These are phyloP conservation scores for Candida fluviatilis DNA, from an alignment of 805 yeast genomes.

Conservation along the genomic window DNA sequence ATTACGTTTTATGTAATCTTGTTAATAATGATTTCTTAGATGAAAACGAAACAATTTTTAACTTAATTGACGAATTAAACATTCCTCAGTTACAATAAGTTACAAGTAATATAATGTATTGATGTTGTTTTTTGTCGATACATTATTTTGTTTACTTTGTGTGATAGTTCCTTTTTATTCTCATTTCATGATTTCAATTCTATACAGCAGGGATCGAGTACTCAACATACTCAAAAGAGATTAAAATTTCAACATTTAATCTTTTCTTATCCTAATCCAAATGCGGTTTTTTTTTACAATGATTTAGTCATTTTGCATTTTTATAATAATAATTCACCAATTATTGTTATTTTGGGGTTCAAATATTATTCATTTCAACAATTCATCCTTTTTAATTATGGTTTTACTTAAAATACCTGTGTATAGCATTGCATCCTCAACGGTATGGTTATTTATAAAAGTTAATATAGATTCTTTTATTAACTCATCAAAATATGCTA, in stretches of 20 bases:
- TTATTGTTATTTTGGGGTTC: slow-evolving; percentile 6
- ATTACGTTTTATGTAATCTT: slow-evolving; percentile 75
- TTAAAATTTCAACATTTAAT: slow-evolving; percentile 22
- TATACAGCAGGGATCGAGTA: slow-evolving; percentile 24
- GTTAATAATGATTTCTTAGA: slow-evolving; percentile 79
- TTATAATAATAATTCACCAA: slow-evolving; percentile 1
- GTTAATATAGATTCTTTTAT: slow-evolving; percentile 6
- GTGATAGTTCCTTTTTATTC: slow-evolving; percentile 2
- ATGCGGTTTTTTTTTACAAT: slow-evolving; percentile 6
- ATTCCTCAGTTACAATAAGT: slow-evolving; percentile 11
- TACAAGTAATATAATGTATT: neutral
- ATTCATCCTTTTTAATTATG: slow-evolving; percentile 12
- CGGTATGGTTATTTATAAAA: slow-evolving; percentile 34
- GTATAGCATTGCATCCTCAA: slow-evolving; percentile 45
- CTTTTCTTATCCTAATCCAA: slow-evolving; percentile 7
- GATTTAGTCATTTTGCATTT: slow-evolving; percentile 6
- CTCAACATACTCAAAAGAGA: slow-evolving; percentile 33
- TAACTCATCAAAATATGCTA: neutral
- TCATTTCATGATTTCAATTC: slow-evolving; percentile 11
- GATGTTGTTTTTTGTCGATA: neutral
- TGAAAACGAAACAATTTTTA: slow-evolving; percentile 54
- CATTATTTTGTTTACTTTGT: neutral
- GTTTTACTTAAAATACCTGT: slow-evolving; percentile 20
- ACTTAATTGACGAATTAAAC: slow-evolving; percentile 40
- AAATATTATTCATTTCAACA: slow-evolving; percentile 28